phyloP scores from a whole-genome alignment of 257 asterid species.

The Cruciata laevipes region DNA sequence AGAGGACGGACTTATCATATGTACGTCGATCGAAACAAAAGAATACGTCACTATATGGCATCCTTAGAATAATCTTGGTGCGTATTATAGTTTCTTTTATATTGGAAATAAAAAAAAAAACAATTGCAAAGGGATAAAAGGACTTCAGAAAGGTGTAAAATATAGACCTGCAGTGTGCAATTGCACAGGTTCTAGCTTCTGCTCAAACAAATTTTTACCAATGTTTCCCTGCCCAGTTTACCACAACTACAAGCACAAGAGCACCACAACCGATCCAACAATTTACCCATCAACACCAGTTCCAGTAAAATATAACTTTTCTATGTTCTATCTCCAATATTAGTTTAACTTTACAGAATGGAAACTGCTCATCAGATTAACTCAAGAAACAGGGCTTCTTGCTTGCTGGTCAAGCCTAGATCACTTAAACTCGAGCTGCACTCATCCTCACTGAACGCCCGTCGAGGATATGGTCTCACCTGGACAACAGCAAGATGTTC shows the following conservation, averaged over 20 bases:
- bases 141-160: background rate
- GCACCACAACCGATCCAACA: slow-evolving; percentile 11
- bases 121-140: background rate
- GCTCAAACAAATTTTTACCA: background rate
- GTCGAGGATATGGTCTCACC: slow-evolving; percentile 95
- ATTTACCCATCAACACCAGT: background rate
- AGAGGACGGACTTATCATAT: too few species aligned
- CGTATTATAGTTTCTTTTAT: too few species aligned
- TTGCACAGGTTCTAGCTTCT: background rate
- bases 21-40: too few species aligned
- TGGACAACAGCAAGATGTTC: slow-evolving; percentile 14
- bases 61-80: too few species aligned
- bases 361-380: slow-evolving; percentile 33
- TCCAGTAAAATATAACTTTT: background rate
- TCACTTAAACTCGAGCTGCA: slow-evolving; percentile 49
- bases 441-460: slow-evolving; percentile 72
- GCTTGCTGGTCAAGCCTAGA: slow-evolving; percentile 89
- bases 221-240: background rate
- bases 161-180: background rate
- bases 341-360: slow-evolving; percentile 16
- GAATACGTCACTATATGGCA: too few species aligned
- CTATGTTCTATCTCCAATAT: slow-evolving; percentile 10
- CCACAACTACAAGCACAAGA: slow-evolving; percentile 8
- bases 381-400: slow-evolving; percentile 94
- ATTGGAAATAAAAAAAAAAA: background rate